phyloP scores from a whole-genome alignment of 768 basidiomycete species.

The Lentinus tigrinus region DNA sequence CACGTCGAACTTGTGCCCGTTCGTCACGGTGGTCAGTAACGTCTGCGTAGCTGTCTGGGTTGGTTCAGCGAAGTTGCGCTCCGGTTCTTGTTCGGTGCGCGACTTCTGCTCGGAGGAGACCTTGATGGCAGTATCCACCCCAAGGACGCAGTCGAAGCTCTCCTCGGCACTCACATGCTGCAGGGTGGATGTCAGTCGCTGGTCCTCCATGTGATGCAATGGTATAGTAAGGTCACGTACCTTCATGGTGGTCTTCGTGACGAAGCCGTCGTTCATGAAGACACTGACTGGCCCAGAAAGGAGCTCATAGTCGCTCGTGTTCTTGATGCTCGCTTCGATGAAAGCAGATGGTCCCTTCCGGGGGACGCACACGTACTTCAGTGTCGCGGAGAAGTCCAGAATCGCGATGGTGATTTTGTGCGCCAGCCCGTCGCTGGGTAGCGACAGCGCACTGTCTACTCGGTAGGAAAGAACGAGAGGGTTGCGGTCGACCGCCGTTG shows the following conservation, averaged over 20 bases:
- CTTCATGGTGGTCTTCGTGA: constrained; percentile 49
- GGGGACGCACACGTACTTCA: constrained; percentile 51
- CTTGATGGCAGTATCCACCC: constrained; percentile 34
- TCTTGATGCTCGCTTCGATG: constrained; percentile 49
- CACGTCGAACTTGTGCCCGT: neutral
- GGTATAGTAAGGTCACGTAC: constrained; percentile 28
- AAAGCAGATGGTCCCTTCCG: constrained; percentile 47
- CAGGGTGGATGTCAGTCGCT: too few species aligned
- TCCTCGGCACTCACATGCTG: constrained; percentile 46
- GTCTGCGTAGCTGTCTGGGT: constrained; percentile 44
- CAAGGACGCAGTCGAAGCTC: constrained; percentile 55
- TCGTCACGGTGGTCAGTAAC: constrained; percentile 36
- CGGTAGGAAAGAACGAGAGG: constrained; percentile 52
- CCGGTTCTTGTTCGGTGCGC: constrained; percentile 34
- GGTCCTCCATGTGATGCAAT: neutral
- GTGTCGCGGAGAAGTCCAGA: constrained; percentile 44
- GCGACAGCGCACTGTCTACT: constrained; percentile 49
- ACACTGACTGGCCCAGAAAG: constrained; percentile 54
- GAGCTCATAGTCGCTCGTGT: constrained; percentile 55
- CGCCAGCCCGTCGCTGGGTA: constrained; percentile 53
- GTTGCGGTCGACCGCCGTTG: constrained; percentile 34
- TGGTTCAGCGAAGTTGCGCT: constrained; percentile 44
- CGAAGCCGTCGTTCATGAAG: constrained; percentile 56
- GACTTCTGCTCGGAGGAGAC: constrained; percentile 41
- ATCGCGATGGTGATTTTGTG: constrained; percentile 57